Conservation (phyloP, 2,329 filamentous ascomycete genomes). For the Xylariaceae sp. region DNA sequence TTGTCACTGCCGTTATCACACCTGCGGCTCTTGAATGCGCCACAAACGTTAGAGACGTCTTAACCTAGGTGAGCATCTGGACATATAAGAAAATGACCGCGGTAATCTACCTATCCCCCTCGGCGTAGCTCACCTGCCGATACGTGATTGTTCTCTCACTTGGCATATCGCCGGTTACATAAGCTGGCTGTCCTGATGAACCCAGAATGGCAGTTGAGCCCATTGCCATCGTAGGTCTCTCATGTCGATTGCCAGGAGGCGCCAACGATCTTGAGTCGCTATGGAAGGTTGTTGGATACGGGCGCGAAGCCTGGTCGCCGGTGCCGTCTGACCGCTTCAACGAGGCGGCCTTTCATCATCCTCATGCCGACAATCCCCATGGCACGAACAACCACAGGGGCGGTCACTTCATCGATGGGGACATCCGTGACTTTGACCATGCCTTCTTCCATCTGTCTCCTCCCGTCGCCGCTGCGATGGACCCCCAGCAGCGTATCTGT, state of each 20-base stretch:
- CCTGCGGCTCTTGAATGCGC: too few relatives aligned
- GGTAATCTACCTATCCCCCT: too few relatives aligned
- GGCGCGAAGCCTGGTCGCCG: conserved; percentile 8
- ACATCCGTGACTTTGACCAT: conserved; percentile 15
- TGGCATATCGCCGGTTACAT: too few relatives aligned
- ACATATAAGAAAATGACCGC: too few relatives aligned
- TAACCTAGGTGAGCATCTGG: too few relatives aligned
- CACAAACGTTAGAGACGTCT: too few relatives aligned
- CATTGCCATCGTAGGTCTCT: conserved; percentile 12
- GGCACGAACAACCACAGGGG: conserved; percentile 12
- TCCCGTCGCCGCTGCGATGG: conserved; percentile 8
- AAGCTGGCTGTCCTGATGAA: background rate
- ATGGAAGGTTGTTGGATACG: conserved; percentile 9
- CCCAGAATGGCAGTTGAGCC: background rate
- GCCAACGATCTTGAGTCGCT: conserved; percentile 9
- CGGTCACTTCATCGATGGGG: conserved; percentile 13
- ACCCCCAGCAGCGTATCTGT: conserved; percentile 13
- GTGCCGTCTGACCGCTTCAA: conserved; percentile 10
- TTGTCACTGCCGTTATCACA: too few relatives aligned
- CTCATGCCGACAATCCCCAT: conserved; percentile 7
- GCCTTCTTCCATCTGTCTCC: conserved; percentile 13
- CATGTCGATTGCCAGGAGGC: conserved; percentile 12
- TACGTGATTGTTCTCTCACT: too few relatives aligned
- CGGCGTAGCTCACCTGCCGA: too few relatives aligned
- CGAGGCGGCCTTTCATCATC: conserved; percentile 12